Evolutionary conservation across 805 yeast genomes (phyloP).

Genomic region (Myxozyma udenii): DNA sequence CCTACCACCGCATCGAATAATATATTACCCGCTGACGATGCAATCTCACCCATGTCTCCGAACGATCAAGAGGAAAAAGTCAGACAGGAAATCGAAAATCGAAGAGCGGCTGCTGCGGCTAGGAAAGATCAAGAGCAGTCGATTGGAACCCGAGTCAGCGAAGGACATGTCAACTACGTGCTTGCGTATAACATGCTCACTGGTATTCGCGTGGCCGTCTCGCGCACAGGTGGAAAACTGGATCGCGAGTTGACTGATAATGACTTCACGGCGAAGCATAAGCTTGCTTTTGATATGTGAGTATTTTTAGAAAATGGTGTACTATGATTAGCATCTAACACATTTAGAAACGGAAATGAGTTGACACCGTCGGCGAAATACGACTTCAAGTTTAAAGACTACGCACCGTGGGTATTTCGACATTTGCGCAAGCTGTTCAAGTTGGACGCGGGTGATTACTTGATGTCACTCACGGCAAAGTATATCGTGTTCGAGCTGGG

Average conservation of each 20-base stretch:
- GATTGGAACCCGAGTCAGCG: slow-evolving; percentile 78
- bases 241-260: slow-evolving; percentile 66
- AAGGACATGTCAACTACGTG: slow-evolving; percentile 89
- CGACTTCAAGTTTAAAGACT: slow-evolving; percentile 95
- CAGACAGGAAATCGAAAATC: too few species aligned
- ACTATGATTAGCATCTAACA: background rate
- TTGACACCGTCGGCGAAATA: slow-evolving; percentile 89
- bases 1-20: too few species aligned
- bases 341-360: slow-evolving; percentile 59
- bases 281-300: slow-evolving; percentile 72
- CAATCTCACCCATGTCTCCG: background rate
- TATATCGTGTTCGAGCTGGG: slow-evolving; percentile 87
- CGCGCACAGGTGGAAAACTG: slow-evolving; percentile 76
- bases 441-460: slow-evolving; percentile 92
- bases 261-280: slow-evolving; percentile 71
- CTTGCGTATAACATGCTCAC: slow-evolving; percentile 97
- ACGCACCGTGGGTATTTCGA: slow-evolving; percentile 89
- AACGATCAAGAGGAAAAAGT: background rate
- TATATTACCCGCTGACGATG: too few species aligned
- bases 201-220: slow-evolving; percentile 92
- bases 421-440: slow-evolving; percentile 77
- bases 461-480: slow-evolving; percentile 87
- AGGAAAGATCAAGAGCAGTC: slow-evolving; percentile 47
- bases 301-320: slow-evolving; percentile 36
- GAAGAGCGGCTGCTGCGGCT: background rate